phyloP scores from a whole-genome alignment of 2,329 filamentous ascomycete genomes.

The Dendrostoma leiphaemia region DNA sequence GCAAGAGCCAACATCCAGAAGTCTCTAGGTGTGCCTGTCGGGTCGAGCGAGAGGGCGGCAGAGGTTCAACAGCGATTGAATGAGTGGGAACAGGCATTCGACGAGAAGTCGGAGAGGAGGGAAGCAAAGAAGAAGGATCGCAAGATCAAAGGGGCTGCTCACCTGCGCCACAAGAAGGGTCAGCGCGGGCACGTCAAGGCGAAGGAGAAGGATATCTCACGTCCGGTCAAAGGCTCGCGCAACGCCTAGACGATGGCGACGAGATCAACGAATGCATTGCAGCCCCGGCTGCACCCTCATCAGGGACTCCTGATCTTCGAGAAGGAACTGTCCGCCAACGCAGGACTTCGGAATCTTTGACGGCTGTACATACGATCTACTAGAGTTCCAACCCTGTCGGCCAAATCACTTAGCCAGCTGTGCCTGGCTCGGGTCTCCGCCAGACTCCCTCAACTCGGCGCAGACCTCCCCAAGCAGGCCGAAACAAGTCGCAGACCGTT shows the following conservation, averaged over 20 bases:
- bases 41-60: slow-evolving; percentile 21
- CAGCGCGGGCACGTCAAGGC: slow-evolving; percentile 15
- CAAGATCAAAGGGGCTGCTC: slow-evolving; percentile 11
- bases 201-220: background rate
- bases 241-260: background rate
- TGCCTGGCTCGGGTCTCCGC: too few relatives aligned
- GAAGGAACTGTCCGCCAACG: background rate
- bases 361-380: too few relatives aligned
- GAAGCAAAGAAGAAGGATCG: slow-evolving; percentile 22
- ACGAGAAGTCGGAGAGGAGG: slow-evolving; percentile 24
- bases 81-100: slow-evolving; percentile 21
- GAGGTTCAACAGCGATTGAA: slow-evolving; percentile 25
- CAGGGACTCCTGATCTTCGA: background rate
- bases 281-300: background rate
- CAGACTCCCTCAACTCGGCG: too few relatives aligned
- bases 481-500: too few relatives aligned
- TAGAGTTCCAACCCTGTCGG: too few relatives aligned
- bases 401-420: too few relatives aligned
- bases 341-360: too few relatives aligned
- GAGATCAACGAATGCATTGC: background rate
- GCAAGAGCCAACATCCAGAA: slow-evolving; percentile 26
- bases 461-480: too few relatives aligned
- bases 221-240: background rate
- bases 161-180: slow-evolving; percentile 15
- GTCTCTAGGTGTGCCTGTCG: slow-evolving; percentile 22